Percentiles rank a stretch among this genome's conserved stretches.
Evolutionary conservation across 1,139 yeast genomes (phyloP).

Genomic region (Lodderomyces margitis): DNA sequence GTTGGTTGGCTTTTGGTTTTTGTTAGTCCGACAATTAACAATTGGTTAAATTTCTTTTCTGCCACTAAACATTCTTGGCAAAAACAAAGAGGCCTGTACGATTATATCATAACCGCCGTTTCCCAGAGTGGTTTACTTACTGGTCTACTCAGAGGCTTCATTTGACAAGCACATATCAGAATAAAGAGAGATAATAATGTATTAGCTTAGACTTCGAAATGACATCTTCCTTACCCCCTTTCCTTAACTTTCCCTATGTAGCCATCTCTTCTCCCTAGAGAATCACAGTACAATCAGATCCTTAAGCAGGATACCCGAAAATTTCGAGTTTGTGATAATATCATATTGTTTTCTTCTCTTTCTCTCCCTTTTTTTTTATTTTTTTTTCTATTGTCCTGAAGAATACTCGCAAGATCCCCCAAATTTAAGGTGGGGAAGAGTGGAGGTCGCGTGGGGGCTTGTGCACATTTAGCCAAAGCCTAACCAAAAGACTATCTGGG

Average conservation of each 20-base stretch:
- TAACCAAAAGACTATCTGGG: not conserved
- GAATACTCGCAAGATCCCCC: conserved; percentile 1
- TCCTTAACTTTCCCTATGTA: too few relatives aligned
- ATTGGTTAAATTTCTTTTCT: not conserved
- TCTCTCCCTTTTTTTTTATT: not conserved
- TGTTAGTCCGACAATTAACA: not conserved
- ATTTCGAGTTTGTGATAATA: not conserved
- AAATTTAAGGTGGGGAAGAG: conserved; percentile 1
- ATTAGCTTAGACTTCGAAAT: too few relatives aligned
- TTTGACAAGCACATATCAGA: not conserved
- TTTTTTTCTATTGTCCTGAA: not conserved
- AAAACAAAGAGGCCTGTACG: too few relatives aligned
- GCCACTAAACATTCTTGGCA: too few relatives aligned
- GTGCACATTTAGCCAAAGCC: not conserved
- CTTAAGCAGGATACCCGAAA: not conserved
- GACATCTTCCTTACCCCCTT: too few relatives aligned
- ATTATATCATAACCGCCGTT: not conserved
- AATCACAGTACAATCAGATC: not conserved
- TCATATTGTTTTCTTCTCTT: not conserved
- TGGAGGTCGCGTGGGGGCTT: conserved; percentile 2
- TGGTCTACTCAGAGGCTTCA: not conserved
- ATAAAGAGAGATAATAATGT: not conserved
- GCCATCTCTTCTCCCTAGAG: too few relatives aligned
- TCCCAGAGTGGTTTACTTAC: not conserved
- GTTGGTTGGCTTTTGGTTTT: not conserved